Conservation (phyloP, 2,329 filamentous ascomycete genomes). For the Fusarium sp. region DNA sequence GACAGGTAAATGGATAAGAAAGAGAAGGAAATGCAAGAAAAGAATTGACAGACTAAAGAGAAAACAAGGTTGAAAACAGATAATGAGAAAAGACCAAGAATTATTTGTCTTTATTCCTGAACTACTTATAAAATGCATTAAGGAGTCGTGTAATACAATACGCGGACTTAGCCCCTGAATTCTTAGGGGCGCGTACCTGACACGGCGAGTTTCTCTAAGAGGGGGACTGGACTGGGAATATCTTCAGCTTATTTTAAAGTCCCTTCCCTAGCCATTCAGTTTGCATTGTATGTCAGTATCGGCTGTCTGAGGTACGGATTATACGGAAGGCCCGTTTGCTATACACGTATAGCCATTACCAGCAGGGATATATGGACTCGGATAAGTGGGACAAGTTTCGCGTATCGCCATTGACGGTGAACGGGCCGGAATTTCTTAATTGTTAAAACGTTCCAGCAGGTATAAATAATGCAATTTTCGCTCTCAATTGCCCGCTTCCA, state of each 20-base stretch:
- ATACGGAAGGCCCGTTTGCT: not conserved
- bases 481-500: no score
- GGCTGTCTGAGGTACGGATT: not conserved
- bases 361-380: not conserved
- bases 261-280: no score
- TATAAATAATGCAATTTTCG: not conserved
- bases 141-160: not conserved
- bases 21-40: not conserved
- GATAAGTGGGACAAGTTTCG: not conserved
- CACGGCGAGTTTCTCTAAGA: not conserved
- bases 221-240: not conserved
- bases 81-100: not conserved
- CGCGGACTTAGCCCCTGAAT: not conserved
- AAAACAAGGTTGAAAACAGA: no score
- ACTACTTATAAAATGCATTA: not conserved
- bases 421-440: not conserved
- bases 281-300: accelerated
- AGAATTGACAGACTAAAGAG: not conserved
- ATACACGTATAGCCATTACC: not conserved
- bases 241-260: not conserved
- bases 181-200: not conserved
- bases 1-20: not conserved
- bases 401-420: not conserved
- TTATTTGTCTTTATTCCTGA: not conserved
- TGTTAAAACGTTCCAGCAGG: no score